A percentile compares a stretch with the other conserved stretches of the same genome.
phyloP scores from a whole-genome alignment of 2,329 filamentous ascomycete species.

The Cladosporium sp. region DNA sequence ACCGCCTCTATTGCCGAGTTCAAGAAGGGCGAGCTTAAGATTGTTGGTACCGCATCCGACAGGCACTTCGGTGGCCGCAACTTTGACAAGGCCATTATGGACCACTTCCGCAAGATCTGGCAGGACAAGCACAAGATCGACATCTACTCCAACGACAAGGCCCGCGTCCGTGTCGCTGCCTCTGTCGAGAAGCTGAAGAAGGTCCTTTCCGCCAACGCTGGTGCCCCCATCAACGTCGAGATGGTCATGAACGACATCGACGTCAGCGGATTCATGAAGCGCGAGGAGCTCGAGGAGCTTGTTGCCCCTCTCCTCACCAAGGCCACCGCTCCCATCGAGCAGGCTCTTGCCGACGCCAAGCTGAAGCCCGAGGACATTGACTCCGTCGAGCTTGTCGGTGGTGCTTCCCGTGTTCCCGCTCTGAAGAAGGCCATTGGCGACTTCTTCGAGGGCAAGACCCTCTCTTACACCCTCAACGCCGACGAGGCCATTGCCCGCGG shows the following conservation, averaged over 20 bases:
- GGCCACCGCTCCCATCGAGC: conserved; percentile 70
- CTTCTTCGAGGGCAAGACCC: conserved; percentile 85
- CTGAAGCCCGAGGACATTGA: conserved; percentile 90
- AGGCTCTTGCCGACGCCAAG: conserved; percentile 90
- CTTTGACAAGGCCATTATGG: conserved; percentile 90
- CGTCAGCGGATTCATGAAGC: conserved; percentile 81
- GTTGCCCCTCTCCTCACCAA: conserved; percentile 77
- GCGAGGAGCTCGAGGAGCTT: conserved; percentile 89
- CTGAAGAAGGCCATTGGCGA: conserved; percentile 84
- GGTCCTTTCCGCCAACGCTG: conserved; percentile 90
- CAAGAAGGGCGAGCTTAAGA: conserved; percentile 89
- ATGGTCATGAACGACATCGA: conserved; percentile 98
- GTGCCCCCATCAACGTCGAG: conserved; percentile 92
- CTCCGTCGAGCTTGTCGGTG: conserved; percentile 86
- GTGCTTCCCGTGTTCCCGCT: conserved; percentile 85
- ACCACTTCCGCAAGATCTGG: conserved; percentile 94
- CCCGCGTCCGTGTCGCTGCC: conserved; percentile 76
- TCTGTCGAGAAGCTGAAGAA: conserved; percentile 98
- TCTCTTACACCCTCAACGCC: conserved; percentile 96
- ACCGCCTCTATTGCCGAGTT: conserved; percentile 93
- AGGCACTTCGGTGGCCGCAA: conserved; percentile 95
- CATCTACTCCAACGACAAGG: conserved; percentile 85
- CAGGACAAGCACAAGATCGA: conserved; percentile 98
- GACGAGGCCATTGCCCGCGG: conserved; percentile 95
- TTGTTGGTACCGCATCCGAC: conserved; percentile 89